Evolutionary conservation across 176 grass and related monocot genomes (phyloP).

Genomic region (Otatea glauca): DNA sequence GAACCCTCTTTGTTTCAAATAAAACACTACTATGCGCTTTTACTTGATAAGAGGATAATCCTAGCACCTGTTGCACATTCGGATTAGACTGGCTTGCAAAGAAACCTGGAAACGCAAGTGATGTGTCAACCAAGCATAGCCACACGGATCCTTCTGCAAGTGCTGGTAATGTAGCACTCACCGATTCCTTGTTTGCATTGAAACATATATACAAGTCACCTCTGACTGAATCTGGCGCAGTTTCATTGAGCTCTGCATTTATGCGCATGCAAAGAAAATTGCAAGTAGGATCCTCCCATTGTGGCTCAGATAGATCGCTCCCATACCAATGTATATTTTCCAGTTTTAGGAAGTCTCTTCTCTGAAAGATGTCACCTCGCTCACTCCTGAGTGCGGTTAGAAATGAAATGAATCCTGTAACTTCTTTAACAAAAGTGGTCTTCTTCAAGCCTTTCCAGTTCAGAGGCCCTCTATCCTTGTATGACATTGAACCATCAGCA

Average conservation of each 20-base stretch:
- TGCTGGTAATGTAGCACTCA: conserved; percentile 59
- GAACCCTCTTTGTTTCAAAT: conserved; percentile 71
- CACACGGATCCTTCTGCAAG: conserved; percentile 67
- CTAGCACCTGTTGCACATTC: conserved; percentile 50
- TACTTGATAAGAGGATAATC: conserved; percentile 71
- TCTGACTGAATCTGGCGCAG: conserved; percentile 32
- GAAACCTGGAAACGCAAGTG: conserved; percentile 84
- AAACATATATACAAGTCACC: conserved; percentile 79
- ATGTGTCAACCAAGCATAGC: conserved; percentile 90
- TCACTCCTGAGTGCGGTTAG: conserved; percentile 67
- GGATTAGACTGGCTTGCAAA: conserved; percentile 55
- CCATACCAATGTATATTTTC: conserved; percentile 92
- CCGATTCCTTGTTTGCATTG: conserved; percentile 57
- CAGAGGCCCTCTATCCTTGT: conserved; percentile 65
- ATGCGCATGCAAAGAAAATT: conserved; percentile 74
- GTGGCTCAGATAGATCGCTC: conserved; percentile 62
- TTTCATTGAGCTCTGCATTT: conserved; percentile 56
- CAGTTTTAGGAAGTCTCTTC: conserved; percentile 74
- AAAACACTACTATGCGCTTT: conserved; percentile 77
- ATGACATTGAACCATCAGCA: conserved; percentile 64
- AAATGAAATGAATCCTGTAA: conserved; percentile 79
- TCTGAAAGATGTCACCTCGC: conserved; percentile 73
- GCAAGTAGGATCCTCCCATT: conserved; percentile 66
- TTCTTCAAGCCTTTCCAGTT: conserved; percentile 75
- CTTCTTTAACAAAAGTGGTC: conserved; percentile 70